These are phyloP conservation scores for Lanmaoa rubissima DNA, from an alignment of 768 basidiomycete species.

Conservation along the genomic window DNA sequence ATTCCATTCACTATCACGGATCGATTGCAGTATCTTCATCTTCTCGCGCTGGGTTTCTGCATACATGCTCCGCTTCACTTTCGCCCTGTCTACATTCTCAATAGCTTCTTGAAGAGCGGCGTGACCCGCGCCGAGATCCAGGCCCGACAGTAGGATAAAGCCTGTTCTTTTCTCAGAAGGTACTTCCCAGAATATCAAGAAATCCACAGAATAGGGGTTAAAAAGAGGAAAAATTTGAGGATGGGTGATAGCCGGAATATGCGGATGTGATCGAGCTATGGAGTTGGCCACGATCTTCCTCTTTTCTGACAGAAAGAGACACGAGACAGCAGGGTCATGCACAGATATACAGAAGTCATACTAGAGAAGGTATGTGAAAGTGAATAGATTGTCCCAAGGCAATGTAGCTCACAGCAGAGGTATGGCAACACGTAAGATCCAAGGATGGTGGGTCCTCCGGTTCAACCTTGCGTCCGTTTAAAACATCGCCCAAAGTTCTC, in stretches of 20 bases:
- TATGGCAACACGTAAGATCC: conserved; percentile 50
- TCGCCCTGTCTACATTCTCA: conserved; percentile 55
- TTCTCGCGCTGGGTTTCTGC: conserved; percentile 84
- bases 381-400: neutral
- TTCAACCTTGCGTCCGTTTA: conserved; percentile 46
- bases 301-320: conserved; percentile 53
- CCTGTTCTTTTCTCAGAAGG: conserved; percentile 60
- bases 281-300: conserved; percentile 40
- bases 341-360: conserved; percentile 15
- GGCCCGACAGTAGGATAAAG: conserved; percentile 53
- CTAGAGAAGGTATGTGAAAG: conserved; percentile 8
- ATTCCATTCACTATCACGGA: conserved; percentile 75
- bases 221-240: conserved; percentile 76
- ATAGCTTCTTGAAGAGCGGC: conserved; percentile 63
- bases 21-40: conserved; percentile 59
- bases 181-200: conserved; percentile 76
- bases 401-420: conserved; percentile 40
- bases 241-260: conserved; percentile 54
- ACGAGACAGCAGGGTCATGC: conserved; percentile 23
- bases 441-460: conserved; percentile 49
- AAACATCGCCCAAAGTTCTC: conserved; percentile 46
- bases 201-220: conserved; percentile 67
- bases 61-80: conserved; percentile 82
- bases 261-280: conserved; percentile 43
- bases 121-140: conserved; percentile 67